A percentile compares a stretch with the other conserved stretches of the same genome.
These are phyloP conservation scores for Geum urbanum DNA, from an alignment of 306 rosid genomes.

Conservation along the genomic window DNA sequence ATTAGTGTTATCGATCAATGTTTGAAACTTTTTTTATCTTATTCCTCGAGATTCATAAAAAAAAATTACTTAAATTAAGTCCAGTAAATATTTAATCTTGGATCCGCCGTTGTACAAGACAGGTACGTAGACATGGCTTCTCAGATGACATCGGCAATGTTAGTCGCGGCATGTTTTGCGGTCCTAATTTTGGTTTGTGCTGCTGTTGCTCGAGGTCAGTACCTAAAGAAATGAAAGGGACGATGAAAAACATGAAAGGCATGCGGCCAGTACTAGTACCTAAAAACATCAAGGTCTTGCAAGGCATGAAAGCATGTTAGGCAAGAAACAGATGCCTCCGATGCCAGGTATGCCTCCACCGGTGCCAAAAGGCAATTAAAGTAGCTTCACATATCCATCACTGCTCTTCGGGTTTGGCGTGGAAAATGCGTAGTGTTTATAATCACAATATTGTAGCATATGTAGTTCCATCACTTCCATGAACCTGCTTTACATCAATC, in stretches of 20 bases:
- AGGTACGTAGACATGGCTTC: constrained; percentile 34
- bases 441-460: too few relatives aligned
- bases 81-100: too few relatives aligned
- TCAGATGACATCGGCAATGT: constrained; percentile 21
- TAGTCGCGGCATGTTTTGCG: constrained; percentile 26
- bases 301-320: neutral
- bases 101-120: too few relatives aligned
- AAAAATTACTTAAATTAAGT: too few relatives aligned
- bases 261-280: neutral
- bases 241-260: neutral
- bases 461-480: too few relatives aligned
- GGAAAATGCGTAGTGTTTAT: too few relatives aligned
- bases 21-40: too few relatives aligned
- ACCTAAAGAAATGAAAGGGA: neutral
- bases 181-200: constrained; percentile 30
- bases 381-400: constrained; percentile 28
- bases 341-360: neutral
- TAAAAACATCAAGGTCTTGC: neutral
- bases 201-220: constrained; percentile 1
- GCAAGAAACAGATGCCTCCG: neutral
- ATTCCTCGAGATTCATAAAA: too few relatives aligned
- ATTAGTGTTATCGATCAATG: too few relatives aligned
- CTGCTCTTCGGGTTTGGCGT: constrained; percentile 15
- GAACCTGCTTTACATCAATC: too few relatives aligned
- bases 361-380: neutral